These are phyloP conservation scores for Penicillium aurantiogriseum DNA, from an alignment of 2,329 filamentous ascomycete genomes.

Conservation along the genomic window DNA sequence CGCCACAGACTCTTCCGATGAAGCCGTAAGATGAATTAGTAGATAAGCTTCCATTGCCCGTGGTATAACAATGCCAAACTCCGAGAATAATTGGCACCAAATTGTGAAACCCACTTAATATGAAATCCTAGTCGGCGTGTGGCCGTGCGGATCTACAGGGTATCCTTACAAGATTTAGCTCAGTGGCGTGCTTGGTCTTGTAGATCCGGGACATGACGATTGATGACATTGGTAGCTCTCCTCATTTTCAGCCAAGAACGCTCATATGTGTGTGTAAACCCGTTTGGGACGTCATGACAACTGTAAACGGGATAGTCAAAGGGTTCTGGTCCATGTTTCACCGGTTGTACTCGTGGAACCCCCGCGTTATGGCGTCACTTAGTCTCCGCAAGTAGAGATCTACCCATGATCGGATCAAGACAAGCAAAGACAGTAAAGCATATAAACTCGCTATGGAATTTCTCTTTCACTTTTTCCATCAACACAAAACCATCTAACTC, in stretches of 20 bases:
- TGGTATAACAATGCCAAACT: background rate
- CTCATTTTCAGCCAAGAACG: background rate
- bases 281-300: conserved; percentile 20
- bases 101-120: background rate
- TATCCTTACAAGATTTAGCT: background rate
- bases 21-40: background rate
- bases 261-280: background rate
- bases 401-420: background rate
- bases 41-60: background rate
- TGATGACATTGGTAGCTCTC: conserved; percentile 15
- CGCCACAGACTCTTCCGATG: background rate
- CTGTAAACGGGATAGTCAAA: background rate
- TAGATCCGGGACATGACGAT: conserved; percentile 17
- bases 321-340: background rate
- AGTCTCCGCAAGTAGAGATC: conserved; percentile 1
- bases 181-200: conserved; percentile 11
- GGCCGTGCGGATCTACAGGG: background rate
- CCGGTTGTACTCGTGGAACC: conserved; percentile 1
- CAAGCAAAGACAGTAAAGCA: conserved; percentile 1
- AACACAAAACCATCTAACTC: background rate
- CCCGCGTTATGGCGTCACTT: conserved; percentile 22
- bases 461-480: background rate
- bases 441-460: conserved; percentile 7
- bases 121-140: background rate
- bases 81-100: background rate